A percentile compares a stretch with the other conserved stretches of the same genome.
These are phyloP conservation scores for Leucocoprinus gongylophorus DNA, from an alignment of 1,284 basidiomycete genomes.

Conservation along the genomic window DNA sequence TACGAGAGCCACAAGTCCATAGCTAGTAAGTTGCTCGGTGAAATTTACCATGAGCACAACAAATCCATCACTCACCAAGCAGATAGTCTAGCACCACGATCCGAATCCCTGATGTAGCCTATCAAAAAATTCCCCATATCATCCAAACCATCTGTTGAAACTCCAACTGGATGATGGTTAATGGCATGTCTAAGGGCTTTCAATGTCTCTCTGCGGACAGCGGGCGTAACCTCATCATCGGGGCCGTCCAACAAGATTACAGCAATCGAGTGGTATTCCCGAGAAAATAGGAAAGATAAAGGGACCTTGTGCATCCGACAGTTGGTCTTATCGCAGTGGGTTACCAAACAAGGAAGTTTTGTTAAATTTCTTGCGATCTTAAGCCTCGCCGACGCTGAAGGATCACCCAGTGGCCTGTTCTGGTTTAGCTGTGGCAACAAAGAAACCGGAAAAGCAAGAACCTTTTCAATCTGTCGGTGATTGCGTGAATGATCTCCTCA, in stretches of 20 bases:
- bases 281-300: slow-evolving; percentile 29
- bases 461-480: slow-evolving; percentile 38
- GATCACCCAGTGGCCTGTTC: not conserved
- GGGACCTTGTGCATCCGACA: slow-evolving; percentile 25
- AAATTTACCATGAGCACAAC: not conserved
- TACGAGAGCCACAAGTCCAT: slow-evolving; percentile 43
- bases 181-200: slow-evolving; percentile 34
- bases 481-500: slow-evolving; percentile 31
- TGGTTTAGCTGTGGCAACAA: not conserved
- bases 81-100: slow-evolving; percentile 54
- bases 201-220: slow-evolving; percentile 42
- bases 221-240: slow-evolving; percentile 36
- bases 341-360: slow-evolving; percentile 38
- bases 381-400: slow-evolving; percentile 8
- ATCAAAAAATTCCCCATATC: slow-evolving; percentile 35
- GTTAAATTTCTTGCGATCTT: slow-evolving; percentile 31
- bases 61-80: slow-evolving; percentile 49
- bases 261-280: slow-evolving; percentile 34
- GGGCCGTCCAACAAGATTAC: slow-evolving; percentile 41
- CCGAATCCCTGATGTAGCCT: slow-evolving; percentile 43
- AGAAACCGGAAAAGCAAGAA: slow-evolving; percentile 17
- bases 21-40: slow-evolving; percentile 27
- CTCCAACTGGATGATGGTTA: slow-evolving; percentile 38
- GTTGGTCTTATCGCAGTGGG: slow-evolving; percentile 30
- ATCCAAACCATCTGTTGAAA: slow-evolving; percentile 31